Conservation (phyloP, 2,329 filamentous ascomycete genomes). For the Nemania diffusa region DNA sequence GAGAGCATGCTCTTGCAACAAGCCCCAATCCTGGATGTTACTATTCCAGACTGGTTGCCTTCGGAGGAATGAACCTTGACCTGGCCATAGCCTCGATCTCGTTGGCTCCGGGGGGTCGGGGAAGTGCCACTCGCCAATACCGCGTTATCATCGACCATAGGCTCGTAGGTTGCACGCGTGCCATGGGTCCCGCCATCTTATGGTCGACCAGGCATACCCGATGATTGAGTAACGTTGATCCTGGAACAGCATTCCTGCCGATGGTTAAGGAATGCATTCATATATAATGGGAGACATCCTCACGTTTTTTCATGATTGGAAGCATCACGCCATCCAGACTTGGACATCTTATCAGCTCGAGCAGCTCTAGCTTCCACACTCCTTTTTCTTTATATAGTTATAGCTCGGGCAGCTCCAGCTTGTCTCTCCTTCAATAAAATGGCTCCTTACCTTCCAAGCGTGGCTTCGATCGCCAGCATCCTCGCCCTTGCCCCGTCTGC, state of each 20-base stretch:
- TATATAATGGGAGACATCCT: constrained; percentile 31
- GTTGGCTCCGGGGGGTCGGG: constrained; percentile 19
- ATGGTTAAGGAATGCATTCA: neutral
- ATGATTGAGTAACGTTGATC: constrained; percentile 45
- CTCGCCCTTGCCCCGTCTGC: constrained; percentile 45
- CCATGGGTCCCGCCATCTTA: constrained; percentile 37
- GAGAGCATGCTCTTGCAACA: constrained; percentile 28
- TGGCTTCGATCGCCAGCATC: constrained; percentile 44
- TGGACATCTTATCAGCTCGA: constrained; percentile 32
- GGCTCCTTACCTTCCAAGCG: constrained; percentile 38
- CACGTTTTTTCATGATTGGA: neutral
- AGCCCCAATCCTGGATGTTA: constrained; percentile 28
- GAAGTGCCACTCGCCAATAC: constrained; percentile 16
- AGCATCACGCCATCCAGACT: constrained; percentile 26
- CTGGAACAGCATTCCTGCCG: constrained; percentile 26
- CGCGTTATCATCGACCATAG: constrained; percentile 21
- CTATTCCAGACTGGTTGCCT: constrained; percentile 19
- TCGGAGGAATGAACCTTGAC: constrained; percentile 21
- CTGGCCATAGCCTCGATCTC: constrained; percentile 7
- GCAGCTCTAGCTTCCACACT: constrained; percentile 30
- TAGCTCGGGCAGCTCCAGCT: constrained; percentile 40
- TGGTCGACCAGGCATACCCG: constrained; percentile 36
- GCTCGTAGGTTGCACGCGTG: constrained; percentile 41
- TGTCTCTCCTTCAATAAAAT: constrained; percentile 39
- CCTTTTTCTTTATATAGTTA: constrained; percentile 29